phyloP scores from a whole-genome alignment of 1,284 basidiomycete genomes.

The Chiua sp. region DNA sequence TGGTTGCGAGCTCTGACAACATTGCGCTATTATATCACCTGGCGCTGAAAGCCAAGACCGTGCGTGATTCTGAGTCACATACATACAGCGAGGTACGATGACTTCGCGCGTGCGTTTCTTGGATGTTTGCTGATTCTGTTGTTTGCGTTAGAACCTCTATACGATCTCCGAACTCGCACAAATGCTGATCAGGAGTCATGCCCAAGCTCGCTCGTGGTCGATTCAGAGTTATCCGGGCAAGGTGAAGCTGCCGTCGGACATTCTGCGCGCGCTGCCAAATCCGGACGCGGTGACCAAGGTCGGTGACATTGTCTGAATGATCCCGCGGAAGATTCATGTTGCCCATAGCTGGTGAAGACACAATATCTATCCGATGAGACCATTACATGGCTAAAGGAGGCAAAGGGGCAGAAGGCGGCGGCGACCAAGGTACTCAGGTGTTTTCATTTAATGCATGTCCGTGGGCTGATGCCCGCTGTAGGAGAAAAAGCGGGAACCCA shows the following conservation, averaged over 20 bases:
- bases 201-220: conserved; percentile 74
- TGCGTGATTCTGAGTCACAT: conserved; percentile 76
- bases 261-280: conserved; percentile 71
- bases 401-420: conserved; percentile 26
- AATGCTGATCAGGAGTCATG: conserved; percentile 78
- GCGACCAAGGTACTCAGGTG: conserved; percentile 23
- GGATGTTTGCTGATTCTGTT: conserved; percentile 1
- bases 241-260: conserved; percentile 82
- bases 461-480: conserved; percentile 15
- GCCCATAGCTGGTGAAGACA: conserved; percentile 61
- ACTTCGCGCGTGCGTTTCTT: neutral
- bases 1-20: conserved; percentile 78
- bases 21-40: conserved; percentile 85
- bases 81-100: conserved; percentile 66
- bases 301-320: conserved; percentile 3
- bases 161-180: conserved; percentile 90
- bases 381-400: conserved; percentile 56
- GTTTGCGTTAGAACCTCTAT: conserved; percentile 76
- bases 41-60: conserved; percentile 85
- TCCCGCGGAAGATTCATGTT: conserved; percentile 1
- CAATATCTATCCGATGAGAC: conserved; percentile 70
- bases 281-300: conserved; percentile 69
- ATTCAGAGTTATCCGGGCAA: conserved; percentile 83
- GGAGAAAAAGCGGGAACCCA: conserved; percentile 40
- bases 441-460: neutral